These are phyloP conservation scores for Trichoderma atroviride DNA, from an alignment of 2,329 filamentous ascomycete species.

Conservation along the genomic window DNA sequence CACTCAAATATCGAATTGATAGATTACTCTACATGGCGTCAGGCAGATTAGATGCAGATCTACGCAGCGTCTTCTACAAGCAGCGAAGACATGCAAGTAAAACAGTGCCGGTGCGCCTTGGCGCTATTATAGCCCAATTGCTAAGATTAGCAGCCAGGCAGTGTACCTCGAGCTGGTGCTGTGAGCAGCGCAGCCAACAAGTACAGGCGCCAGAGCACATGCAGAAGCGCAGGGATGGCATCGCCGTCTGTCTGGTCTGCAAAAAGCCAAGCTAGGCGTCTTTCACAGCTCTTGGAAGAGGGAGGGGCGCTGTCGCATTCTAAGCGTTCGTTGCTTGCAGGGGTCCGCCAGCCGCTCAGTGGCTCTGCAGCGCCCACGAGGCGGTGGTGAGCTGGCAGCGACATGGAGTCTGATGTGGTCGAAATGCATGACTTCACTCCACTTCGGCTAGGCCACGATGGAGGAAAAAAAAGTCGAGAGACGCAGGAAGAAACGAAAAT, in stretches of 20 bases:
- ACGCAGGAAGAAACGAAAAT: not conserved
- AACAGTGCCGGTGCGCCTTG: not conserved
- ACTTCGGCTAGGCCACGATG: conserved; percentile 2
- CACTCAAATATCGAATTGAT: not conserved
- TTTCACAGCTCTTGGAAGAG: not conserved
- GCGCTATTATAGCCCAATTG: not conserved
- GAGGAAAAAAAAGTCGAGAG: not conserved
- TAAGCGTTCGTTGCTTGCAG: conserved; percentile 20
- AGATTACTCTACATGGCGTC: not conserved
- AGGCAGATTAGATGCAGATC: not conserved
- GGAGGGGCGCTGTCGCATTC: conserved; percentile 6
- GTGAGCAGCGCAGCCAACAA: not conserved
- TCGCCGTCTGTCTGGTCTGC: not conserved
- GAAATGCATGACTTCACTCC: conserved; percentile 15
- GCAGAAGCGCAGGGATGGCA: conserved; percentile 15
- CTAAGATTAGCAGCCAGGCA: not conserved
- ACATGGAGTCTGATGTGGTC: conserved; percentile 1
- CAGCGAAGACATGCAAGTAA: not conserved
- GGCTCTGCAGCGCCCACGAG: conserved; percentile 24
- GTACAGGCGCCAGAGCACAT: not conserved
- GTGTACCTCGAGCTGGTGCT: not conserved
- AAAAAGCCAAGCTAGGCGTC: not conserved
- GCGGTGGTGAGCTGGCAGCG: conserved; percentile 27
- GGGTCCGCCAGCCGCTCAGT: conserved; percentile 18
- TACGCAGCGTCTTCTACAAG: not conserved